phyloP scores from a whole-genome alignment of 768 basidiomycete genomes.

The Termitomyces heimii region DNA sequence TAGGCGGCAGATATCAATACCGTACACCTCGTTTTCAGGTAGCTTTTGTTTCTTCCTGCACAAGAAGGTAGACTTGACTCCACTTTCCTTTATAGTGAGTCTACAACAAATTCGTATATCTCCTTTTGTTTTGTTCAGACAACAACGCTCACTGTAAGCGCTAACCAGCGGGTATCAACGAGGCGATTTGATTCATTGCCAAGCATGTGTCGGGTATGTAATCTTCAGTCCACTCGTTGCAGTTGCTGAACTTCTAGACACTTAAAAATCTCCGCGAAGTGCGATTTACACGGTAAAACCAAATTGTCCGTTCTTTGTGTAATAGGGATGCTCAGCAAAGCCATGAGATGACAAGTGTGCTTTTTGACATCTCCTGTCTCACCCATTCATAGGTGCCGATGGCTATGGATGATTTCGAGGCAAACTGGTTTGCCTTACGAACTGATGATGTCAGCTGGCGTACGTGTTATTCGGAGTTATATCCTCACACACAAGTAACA shows the following conservation, averaged over 20 bases:
- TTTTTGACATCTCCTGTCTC: not conserved
- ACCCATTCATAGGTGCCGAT: not conserved
- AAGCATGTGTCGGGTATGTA: not conserved
- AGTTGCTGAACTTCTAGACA: not conserved
- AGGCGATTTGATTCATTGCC: not conserved
- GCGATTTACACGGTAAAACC: not conserved
- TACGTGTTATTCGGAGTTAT: not conserved
- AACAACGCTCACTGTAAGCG: not conserved
- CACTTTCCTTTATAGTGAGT: not conserved
- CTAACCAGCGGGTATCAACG: too few species aligned
- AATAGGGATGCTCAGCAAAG: not conserved
- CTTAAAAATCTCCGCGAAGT: not conserved
- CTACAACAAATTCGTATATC: not conserved
- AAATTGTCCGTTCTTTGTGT: not conserved
- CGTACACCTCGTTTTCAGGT: not conserved
- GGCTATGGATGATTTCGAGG: not conserved
- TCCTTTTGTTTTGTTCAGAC: not conserved
- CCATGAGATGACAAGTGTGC: not conserved
- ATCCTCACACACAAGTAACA: not conserved
- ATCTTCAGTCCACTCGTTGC: not conserved
- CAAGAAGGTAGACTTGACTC: not conserved
- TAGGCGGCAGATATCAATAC: not conserved
- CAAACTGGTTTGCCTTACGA: conserved; percentile 1
- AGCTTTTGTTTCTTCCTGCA: not conserved
- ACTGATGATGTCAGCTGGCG: not conserved